Evolutionary conservation across 345 rosid species (phyloP), one percentile per base, ranked within the genome.

Genomic region (Sonneratia alba): DNA sequence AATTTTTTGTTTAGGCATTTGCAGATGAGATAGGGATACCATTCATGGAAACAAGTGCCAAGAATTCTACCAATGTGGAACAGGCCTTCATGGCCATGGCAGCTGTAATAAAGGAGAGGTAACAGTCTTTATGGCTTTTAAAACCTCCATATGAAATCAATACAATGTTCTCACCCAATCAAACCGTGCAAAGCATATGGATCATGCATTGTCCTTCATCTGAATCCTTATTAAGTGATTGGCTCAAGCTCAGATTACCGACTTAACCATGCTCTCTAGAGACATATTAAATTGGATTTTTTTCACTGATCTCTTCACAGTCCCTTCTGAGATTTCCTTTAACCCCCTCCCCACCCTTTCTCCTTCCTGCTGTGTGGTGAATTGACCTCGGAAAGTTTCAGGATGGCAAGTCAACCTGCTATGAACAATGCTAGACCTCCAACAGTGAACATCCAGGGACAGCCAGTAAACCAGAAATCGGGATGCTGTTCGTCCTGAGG

Each of bases 31-130:
- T 87, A 69, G 90, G 92, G 68, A 89, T 89, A 70, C 95, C 95
- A 3, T 89, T 89, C 84, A 82, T 89, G 90, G 95, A 89, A 79
- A 89, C 95, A 3, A 89, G 95, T 81, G 95, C 95, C 9, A 89
- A 86, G 76, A 82, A 75, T 70, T 86, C 95, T 65, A 80, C 87
- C 78, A 87, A 89, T 66, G 95, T 89, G 3, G 95, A 89, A 73
- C 85, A 89, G 73, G 92, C 89, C 72, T 89, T 89, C 79, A 89
- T 89, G 95, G 92, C 95, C 27, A 89, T 89, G 95, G 85, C 92
- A 78, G 88, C 87, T 67, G 86, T 82, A 43, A 87, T 89, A 70
- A 89, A 89, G 84, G 83, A 80, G 40, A 89, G 88, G 92, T 87
- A 73, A 36, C 4, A 55, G 51, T 47, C 51, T 13, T 9, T 13